A percentile compares a stretch with the other conserved stretches of the same genome.
These are phyloP conservation scores for Diplosphaera chodatii DNA, from an alignment of 139 green algal species.

Conservation along the genomic window DNA sequence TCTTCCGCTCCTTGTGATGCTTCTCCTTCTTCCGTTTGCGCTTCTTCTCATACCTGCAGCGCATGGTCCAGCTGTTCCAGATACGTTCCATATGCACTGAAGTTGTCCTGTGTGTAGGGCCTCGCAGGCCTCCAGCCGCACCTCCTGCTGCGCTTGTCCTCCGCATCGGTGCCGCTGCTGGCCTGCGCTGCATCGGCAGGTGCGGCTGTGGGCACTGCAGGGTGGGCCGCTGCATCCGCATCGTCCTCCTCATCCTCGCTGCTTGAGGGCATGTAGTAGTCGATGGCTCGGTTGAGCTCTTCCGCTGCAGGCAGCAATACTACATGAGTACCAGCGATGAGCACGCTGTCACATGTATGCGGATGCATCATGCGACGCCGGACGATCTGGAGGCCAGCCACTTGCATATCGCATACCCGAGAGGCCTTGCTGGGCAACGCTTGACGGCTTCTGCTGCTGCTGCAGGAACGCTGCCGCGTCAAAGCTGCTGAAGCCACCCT, in stretches of 20 bases:
- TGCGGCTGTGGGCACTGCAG: background rate
- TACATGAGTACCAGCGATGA: too few species aligned
- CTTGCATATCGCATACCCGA: too few species aligned
- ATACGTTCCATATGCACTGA: background rate
- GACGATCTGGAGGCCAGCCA: too few species aligned
- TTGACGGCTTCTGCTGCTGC: constrained; percentile 7
- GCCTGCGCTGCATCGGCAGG: too few species aligned
- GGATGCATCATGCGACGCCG: too few species aligned
- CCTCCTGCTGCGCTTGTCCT: background rate
- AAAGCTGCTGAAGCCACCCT: constrained; percentile 7
- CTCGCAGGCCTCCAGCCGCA: too few species aligned
- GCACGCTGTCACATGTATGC: too few species aligned
- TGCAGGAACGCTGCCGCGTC: constrained; percentile 18
- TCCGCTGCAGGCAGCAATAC: constrained; percentile 12
- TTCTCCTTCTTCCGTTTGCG: constrained; percentile 5
- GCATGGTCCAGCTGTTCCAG: too few species aligned
- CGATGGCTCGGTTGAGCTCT: constrained; percentile 11
- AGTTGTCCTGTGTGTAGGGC: too few species aligned
- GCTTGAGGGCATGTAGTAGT: constrained; percentile 23
- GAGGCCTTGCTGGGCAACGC: background rate
- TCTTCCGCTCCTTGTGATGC: constrained; percentile 6
- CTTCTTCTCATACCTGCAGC: background rate
- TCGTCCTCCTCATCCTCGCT: constrained; percentile 4
- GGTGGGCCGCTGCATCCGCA: background rate
- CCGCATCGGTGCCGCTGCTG: background rate